Percentiles rank a stretch among this genome's conserved stretches.
Conservation (phyloP, 306 rosid species). For the Sicyos baderoa region DNA sequence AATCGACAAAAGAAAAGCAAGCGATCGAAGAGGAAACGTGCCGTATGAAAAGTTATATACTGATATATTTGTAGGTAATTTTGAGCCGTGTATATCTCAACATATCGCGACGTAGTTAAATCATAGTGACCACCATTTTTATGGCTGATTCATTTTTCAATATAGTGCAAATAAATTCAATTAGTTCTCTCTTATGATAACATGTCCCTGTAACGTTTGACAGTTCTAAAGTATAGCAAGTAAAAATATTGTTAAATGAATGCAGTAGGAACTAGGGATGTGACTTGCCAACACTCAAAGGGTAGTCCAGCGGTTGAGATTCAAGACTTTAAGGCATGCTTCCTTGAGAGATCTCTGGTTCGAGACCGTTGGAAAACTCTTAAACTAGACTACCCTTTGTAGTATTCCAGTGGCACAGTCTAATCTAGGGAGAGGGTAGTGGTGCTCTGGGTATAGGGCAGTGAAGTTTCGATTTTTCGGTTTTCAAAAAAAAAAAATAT, state of each 20-base stretch:
- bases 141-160: slow-evolving; percentile 44
- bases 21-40: slow-evolving; percentile 89
- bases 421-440: no score
- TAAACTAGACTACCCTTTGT: no score
- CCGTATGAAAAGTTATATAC: slow-evolving; percentile 41
- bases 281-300: no score
- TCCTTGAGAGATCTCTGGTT: no score
- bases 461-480: no score
- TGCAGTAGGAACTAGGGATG: neutral
- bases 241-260: neutral
- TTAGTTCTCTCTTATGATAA: neutral
- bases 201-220: slow-evolving; percentile 3
- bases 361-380: no score
- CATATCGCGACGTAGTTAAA: slow-evolving; percentile 30
- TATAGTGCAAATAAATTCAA: slow-evolving; percentile 28
- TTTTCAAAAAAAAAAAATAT: no score
- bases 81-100: slow-evolving; percentile 59
- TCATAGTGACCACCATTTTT: slow-evolving; percentile 36
- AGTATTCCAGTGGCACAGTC: no score
- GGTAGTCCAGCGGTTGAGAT: no score
- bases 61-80: slow-evolving; percentile 45
- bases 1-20: slow-evolving; percentile 82
- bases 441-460: no score
- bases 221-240: no score
- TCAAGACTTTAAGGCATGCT: no score